A percentile compares a stretch with the other conserved stretches of the same genome.
Conservation (phyloP, 2,329 filamentous ascomycete species). For the Aotearoamyces nothofagi region DNA sequence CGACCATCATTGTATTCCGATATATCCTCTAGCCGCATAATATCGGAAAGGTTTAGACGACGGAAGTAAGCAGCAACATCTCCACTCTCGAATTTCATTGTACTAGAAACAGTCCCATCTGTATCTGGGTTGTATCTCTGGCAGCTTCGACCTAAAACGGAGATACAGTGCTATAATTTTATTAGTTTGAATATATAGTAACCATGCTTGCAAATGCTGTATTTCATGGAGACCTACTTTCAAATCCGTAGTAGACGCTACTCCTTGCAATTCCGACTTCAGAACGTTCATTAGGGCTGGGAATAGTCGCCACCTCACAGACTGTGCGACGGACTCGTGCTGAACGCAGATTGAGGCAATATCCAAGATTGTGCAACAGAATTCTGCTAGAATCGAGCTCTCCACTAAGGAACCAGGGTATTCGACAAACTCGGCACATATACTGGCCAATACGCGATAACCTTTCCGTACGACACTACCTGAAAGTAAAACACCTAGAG, state of each 20-base stretch:
- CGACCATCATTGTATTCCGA: slow-evolving; percentile 5
- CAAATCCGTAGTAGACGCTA: slow-evolving; percentile 1
- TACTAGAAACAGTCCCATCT: not conserved
- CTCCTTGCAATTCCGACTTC: too few species aligned
- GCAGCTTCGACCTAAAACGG: slow-evolving; percentile 10
- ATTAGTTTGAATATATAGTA: too few species aligned
- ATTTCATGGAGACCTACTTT: slow-evolving; percentile 1
- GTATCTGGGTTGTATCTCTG: not conserved
- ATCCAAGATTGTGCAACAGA: slow-evolving; percentile 13
- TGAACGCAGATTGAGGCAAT: slow-evolving; percentile 11
- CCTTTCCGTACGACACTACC: slow-evolving; percentile 17
- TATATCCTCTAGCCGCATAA: slow-evolving; percentile 1
- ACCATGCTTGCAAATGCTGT: not conserved
- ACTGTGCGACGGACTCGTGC: slow-evolving; percentile 11
- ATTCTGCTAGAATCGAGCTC: slow-evolving; percentile 3
- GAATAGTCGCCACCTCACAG: slow-evolving; percentile 10
- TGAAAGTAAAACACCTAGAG: slow-evolving; percentile 6
- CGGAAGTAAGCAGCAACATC: slow-evolving; percentile 13
- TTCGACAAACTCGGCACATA: slow-evolving; percentile 14
- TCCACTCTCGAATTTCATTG: slow-evolving; percentile 9
- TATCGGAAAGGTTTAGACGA: slow-evolving; percentile 7
- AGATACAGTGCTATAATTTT: slow-evolving; percentile 7
- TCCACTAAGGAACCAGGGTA: slow-evolving; percentile 7
- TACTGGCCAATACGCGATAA: slow-evolving; percentile 12
- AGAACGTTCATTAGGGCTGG: slow-evolving; percentile 7